phyloP scores from a whole-genome alignment of 2,329 filamentous ascomycete genomes.

The Hypoxylon sp. region DNA sequence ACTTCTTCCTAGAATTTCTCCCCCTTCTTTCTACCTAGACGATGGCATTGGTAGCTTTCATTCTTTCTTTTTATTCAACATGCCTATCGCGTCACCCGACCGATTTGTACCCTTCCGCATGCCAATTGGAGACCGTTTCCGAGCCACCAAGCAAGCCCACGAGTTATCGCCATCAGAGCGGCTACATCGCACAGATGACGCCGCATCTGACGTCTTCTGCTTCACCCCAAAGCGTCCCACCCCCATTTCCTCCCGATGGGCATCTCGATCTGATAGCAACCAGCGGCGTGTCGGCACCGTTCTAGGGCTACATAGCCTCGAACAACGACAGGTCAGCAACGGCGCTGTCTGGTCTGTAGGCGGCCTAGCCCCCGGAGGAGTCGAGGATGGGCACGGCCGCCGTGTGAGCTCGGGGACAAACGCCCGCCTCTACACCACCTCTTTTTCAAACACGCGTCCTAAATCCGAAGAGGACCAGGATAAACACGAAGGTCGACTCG shows the following conservation, averaged over 20 bases:
- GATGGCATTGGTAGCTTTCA: constrained; percentile 50
- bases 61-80: constrained; percentile 50
- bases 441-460: constrained; percentile 61
- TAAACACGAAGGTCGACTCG: constrained; percentile 81
- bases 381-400: constrained; percentile 75
- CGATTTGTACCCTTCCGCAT: constrained; percentile 67
- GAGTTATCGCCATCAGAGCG: constrained; percentile 63
- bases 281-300: constrained; percentile 52
- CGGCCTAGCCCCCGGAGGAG: constrained; percentile 72
- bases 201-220: constrained; percentile 62
- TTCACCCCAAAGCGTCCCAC: constrained; percentile 53
- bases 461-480: constrained; percentile 73
- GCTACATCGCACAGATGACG: constrained; percentile 60
- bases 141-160: constrained; percentile 60
- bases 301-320: constrained; percentile 51
- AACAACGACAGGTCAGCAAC: constrained; percentile 70
- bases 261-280: constrained; percentile 52
- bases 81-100: constrained; percentile 58
- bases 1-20: constrained; percentile 27
- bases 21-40: constrained; percentile 43
- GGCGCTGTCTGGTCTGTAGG: constrained; percentile 85
- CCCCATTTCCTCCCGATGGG: constrained; percentile 49
- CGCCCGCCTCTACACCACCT: constrained; percentile 74
- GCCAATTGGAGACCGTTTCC: constrained; percentile 62
- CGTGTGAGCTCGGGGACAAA: constrained; percentile 79